Evolutionary conservation across 2,329 filamentous ascomycete genomes (phyloP).

Genomic region (Apiospora rasikravindrae): DNA sequence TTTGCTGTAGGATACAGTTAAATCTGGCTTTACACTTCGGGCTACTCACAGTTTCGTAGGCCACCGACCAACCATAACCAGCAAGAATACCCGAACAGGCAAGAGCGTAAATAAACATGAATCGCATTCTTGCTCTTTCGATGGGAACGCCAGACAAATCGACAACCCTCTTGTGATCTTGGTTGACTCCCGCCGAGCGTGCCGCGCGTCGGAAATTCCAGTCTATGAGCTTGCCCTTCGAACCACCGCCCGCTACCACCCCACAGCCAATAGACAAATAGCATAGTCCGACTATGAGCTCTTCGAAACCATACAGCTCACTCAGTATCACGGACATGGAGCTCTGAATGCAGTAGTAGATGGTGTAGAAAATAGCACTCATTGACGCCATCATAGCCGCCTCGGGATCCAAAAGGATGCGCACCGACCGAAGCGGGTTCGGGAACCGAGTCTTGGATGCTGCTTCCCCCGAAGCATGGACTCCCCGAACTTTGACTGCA

Average conservation of each 20-base stretch:
- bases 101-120: background rate
- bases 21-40: too few relatives aligned
- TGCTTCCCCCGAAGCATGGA: background rate
- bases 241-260: slow-evolving; percentile 36
- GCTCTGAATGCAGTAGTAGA: slow-evolving; percentile 24
- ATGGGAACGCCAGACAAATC: background rate
- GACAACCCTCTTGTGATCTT: background rate
- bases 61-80: background rate
- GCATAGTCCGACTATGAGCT: slow-evolving; percentile 49
- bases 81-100: background rate
- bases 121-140: background rate
- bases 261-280: slow-evolving; percentile 47
- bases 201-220: slow-evolving; percentile 59
- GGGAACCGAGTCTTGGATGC: background rate
- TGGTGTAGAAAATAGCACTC: slow-evolving; percentile 19
- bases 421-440: slow-evolving; percentile 24
- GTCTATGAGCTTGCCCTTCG: slow-evolving; percentile 55
- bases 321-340: slow-evolving; percentile 23
- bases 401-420: slow-evolving; percentile 25
- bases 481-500: background rate
- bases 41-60: background rate
- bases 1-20: too few relatives aligned
- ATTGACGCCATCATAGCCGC: slow-evolving; percentile 24
- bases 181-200: slow-evolving; percentile 19
- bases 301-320: slow-evolving; percentile 32